Evolutionary conservation across 805 yeast species (phyloP), one percentile per base, ranked within the genome.

Genomic region (Wickerhamiella brachini): DNA sequence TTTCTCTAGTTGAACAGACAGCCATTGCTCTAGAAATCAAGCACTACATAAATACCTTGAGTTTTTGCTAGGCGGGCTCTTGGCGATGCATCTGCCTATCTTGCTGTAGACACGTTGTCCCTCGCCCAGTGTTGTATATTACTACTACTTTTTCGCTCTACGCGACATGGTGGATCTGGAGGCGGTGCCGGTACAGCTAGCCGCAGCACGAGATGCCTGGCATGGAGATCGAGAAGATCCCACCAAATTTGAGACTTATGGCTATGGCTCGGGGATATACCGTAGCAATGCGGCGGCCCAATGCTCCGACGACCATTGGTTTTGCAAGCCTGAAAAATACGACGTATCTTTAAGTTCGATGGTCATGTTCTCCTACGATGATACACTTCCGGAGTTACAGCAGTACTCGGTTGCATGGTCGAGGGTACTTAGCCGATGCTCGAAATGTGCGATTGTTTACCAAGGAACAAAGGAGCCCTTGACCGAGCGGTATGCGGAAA

Each of bases 341-440:
- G 26, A 38, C 8, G 29, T 8, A 3, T 55, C 60, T 3, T 29
- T 49, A 15, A 46, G 44, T 43, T 57, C 60, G 17, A 49, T 57
- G n/a, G 23, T 51, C 4, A 42, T 57, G 50, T 54, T 57, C 18
- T 49, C 59, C 3, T 57, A 50, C 3, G 51, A 42, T 5, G 51
- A 47, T 41, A 45, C 45, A 8, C 53, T 52, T 2, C 17, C 6
- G 10, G 24, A 15, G n/a, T 29, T 47, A 22, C 49, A 45, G 21
- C n/a, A 29, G 3, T 15, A 12, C 6, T 54, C 50, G 23, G 41
- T 18, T 0, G 38, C 44, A 4, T 45, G 54, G 20, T 21, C 49
- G 1, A 13, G 12, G 2, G 39, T 48, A 49, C 50, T 57, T 3
- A 9, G 42, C 2, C 2, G 45, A 9, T 57, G 60, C 26, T 13